Base-by-base conservation (phyloP, 1,284 basidiomycete genomes). In the Irpex sp. region DNA sequence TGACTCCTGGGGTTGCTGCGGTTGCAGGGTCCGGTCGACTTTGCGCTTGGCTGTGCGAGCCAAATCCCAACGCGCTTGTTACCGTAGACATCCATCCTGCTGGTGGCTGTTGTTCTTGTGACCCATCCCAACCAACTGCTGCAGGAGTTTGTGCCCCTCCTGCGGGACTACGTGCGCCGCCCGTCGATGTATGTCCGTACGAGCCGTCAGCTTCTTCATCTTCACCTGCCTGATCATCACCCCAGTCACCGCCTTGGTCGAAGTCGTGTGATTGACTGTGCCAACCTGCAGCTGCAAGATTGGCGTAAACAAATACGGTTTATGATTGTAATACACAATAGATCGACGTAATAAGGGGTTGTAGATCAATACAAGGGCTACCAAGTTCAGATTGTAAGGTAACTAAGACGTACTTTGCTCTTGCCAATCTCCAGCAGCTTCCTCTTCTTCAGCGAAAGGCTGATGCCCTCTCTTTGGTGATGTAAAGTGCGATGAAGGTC, bases 221-320 rank as follows among this genome's bases (percentile, higher is more conserved):
- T 5, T 69, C 61, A 37, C 52, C 63, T 37, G 47, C 63, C 8
- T 62, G 65, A 52, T 26, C 56, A 19, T 57, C 63, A 19, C 65
- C 68, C 67, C 69, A 69, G 1, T 59, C 65, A 7, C 49, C 64
- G 40, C 67, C 64, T 17, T 64, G 63, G 17, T 63, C 65, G 38
- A 58, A 56, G 36, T 57, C 62, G 49, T 51, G 49, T 19, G 49
- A 19, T 17, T 59, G 62, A 11, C 54, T 58, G 21, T 65, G 11
- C 54, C 65, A n/a, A 60, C 64, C 8, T 69, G 66, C 3, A 52
- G 48, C 36, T 57, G 59, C 70, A 67, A 68, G 44, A 66, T 64
- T 11, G 49, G 57, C 52, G 38, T 31, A 6, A 49, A 17, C 15
- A 63, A 13, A 3, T 8, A 21, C 4, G 17, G 48, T 51, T 38